Percentiles rank a stretch among this genome's conserved stretches.
phyloP scores from a whole-genome alignment of 2,329 filamentous ascomycete species.

The Alternaria dauci region DNA sequence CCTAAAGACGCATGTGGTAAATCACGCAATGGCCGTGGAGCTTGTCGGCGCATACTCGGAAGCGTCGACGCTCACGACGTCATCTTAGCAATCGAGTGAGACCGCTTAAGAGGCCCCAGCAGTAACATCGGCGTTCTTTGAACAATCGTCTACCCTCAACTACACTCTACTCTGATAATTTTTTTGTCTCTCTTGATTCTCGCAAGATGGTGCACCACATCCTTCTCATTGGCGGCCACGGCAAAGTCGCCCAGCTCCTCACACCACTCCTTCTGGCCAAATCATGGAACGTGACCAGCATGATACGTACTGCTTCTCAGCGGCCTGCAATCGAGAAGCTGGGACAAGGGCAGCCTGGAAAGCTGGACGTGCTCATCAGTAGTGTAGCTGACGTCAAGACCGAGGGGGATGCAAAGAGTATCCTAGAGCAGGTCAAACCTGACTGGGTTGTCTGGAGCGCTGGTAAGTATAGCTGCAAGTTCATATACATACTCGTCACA shows the following conservation, averaged over 20 bases:
- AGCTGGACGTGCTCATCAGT: conserved; percentile 72
- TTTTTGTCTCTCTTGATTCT: not conserved
- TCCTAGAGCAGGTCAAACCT: conserved; percentile 68
- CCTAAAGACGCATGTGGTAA: not conserved
- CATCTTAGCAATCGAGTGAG: conserved; percentile 19
- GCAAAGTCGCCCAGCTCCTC: conserved; percentile 77
- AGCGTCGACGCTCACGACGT: conserved; percentile 14
- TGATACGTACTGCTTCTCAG: conserved; percentile 78
- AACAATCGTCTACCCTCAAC: not conserved
- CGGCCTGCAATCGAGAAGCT: conserved; percentile 69
- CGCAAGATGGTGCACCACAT: conserved; percentile 54
- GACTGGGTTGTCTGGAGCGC: conserved; percentile 76
- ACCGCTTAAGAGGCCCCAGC: not conserved
- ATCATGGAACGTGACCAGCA: conserved; percentile 78
- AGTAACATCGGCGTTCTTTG: not conserved
- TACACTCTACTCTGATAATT: not conserved
- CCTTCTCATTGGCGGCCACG: conserved; percentile 81
- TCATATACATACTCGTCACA: too few relatives aligned
- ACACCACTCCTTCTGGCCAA: conserved; percentile 78
- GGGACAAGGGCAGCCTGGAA: conserved; percentile 66
- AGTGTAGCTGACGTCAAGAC: conserved; percentile 76
- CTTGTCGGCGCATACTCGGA: conserved; percentile 14
- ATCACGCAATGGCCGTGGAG: not conserved
- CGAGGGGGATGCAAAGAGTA: conserved; percentile 66
- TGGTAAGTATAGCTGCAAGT: conserved; percentile 54